Base-by-base conservation (phyloP, 768 basidiomycete genomes). In the Lentinula lateritia region DNA sequence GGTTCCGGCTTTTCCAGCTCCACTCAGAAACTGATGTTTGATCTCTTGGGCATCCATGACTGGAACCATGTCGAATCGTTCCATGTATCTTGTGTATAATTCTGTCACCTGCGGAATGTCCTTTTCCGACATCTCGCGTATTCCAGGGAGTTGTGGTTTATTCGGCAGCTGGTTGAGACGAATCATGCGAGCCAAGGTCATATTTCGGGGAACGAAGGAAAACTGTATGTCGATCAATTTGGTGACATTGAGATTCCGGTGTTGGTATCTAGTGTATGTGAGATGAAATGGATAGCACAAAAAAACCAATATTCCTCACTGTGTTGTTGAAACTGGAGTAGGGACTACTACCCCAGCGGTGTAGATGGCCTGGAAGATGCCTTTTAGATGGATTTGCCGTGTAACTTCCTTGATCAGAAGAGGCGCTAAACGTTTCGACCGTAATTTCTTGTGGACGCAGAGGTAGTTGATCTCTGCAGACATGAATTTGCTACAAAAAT, bases 351-450 rank as follows among this genome's bases (percentile, higher is more conserved):
- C 86, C 2, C 97, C 97, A 16, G 86, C 95, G 0, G 97, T 99
- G 72, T 98, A 98, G 55, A 99, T 90, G 7, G 97, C 97, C 73
- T 99, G 97, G 78, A 97, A 98, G 57, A 97, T 80, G 36, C 92
- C 92, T 64, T 86, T 83, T 41, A 98, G 80, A 72, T 98, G 86
- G 57, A 92, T 91, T 70, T 93, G 92, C 20, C 97, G 83, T 0
- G 97, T 98, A 28, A 98, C 90, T 70, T 99, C 97, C 72, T 97
- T 97, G 76, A 99, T 98, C 54, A 99, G 81, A 12, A 98, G 92
- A 0, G 97, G 97, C 0, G 97, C 89, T 23, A 98, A 79, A 43
- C 97, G 90, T 72, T 98, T 98, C 0, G 93, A 92, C 16, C 97
- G 89, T 39, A 98, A 77, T 74, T 97, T 98, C 79, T 99, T 99